A percentile compares a stretch with the other conserved stretches of the same genome.
phyloP scores from a whole-genome alignment of 768 basidiomycete genomes.

The Mycena latifolia region DNA sequence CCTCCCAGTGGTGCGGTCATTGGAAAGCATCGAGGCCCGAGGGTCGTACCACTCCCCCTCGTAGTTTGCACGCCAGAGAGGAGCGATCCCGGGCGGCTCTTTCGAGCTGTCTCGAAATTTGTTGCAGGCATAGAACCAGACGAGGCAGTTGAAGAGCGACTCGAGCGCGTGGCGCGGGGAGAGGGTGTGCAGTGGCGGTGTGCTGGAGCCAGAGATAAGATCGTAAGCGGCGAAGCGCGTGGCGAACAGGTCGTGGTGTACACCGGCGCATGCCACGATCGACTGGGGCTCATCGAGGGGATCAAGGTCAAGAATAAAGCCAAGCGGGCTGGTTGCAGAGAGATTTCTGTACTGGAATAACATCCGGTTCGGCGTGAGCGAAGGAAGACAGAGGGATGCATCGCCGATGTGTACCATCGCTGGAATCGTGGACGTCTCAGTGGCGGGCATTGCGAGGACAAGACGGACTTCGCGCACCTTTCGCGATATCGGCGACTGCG shows the following conservation, averaged over 20 bases:
- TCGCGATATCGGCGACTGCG: neutral
- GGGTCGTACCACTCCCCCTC: too few relatives aligned
- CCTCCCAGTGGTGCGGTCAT: too few relatives aligned
- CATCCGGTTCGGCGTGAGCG: neutral
- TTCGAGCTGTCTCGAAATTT: neutral
- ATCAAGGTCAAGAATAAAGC: conserved; percentile 10
- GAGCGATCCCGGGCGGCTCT: too few relatives aligned
- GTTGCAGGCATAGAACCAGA: conserved; percentile 6
- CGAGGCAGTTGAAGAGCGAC: conserved; percentile 14
- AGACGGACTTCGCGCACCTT: neutral
- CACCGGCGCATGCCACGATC: neutral
- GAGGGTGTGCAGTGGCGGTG: neutral
- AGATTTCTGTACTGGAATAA: neutral
- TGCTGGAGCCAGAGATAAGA: neutral
- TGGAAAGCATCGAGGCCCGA: too few relatives aligned
- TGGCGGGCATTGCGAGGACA: too few relatives aligned
- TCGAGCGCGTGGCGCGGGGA: conserved; percentile 16
- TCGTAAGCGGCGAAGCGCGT: conserved; percentile 2
- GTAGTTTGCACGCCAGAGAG: too few relatives aligned
- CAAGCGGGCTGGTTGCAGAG: neutral
- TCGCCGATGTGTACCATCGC: neutral
- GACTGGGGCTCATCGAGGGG: neutral
- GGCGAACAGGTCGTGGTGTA: neutral
- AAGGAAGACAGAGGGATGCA: neutral
- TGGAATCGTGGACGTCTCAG: neutral